Conservation (phyloP, 2,329 filamentous ascomycete genomes). For the Calonectria pseudoreteaudii region DNA sequence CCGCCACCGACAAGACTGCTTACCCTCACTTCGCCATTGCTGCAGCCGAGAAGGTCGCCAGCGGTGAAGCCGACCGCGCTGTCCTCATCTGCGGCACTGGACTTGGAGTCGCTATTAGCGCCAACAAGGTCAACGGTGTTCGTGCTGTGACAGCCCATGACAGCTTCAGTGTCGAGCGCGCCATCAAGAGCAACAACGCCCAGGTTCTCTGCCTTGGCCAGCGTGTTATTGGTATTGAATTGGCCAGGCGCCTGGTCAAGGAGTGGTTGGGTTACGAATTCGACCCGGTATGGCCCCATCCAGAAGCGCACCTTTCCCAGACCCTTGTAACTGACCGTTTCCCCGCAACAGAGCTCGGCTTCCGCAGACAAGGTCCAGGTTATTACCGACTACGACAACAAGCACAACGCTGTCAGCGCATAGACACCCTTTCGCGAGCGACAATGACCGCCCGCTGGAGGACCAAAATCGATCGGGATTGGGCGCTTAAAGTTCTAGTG, state of each 20-base stretch:
- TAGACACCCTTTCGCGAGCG: background rate
- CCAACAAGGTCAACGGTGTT: slow-evolving; percentile 87
- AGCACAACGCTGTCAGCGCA: background rate
- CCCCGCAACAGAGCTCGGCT: slow-evolving; percentile 12
- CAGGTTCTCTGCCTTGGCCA: slow-evolving; percentile 90
- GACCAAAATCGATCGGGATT: background rate
- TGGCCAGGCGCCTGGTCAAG: slow-evolving; percentile 79
- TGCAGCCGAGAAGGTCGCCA: slow-evolving; percentile 72
- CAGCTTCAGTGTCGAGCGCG: slow-evolving; percentile 84
- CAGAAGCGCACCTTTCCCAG: background rate
- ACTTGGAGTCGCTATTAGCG: slow-evolving; percentile 85
- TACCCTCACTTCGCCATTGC: slow-evolving; percentile 84
- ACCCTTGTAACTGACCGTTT: background rate
- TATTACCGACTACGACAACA: slow-evolving; percentile 21
- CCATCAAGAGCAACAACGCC: slow-evolving; percentile 85
- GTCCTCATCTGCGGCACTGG: slow-evolving; percentile 88
- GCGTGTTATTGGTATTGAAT: slow-evolving; percentile 82
- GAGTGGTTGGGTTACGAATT: slow-evolving; percentile 88
- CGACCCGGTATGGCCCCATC: slow-evolving; percentile 66
- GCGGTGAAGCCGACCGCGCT: slow-evolving; percentile 78
- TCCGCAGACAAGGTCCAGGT: slow-evolving; percentile 23
- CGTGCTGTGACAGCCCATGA: slow-evolving; percentile 89
- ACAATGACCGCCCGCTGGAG: background rate
- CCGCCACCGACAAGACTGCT: slow-evolving; percentile 77
- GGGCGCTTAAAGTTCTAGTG: background rate